A percentile compares a stretch with the other conserved stretches of the same genome.
phyloP scores from a whole-genome alignment of 75 land plant species.

The Ceratopteris richardii region DNA sequence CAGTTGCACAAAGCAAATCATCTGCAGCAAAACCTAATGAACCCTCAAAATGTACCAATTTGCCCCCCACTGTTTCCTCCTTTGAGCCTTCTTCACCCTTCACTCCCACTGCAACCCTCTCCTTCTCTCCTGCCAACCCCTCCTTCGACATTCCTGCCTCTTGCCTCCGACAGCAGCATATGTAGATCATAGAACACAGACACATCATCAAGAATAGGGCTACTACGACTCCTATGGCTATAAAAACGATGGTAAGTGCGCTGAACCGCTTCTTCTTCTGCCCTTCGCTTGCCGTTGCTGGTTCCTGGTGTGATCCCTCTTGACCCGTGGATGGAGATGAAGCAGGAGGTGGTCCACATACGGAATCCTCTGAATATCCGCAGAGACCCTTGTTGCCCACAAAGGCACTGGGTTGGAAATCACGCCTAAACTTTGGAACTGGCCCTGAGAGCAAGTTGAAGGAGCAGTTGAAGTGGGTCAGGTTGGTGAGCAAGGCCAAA shows the following conservation, averaged over 20 bases:
- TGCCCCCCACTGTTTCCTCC: conserved; percentile 22
- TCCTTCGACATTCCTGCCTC: background rate
- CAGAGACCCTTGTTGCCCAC: conserved; percentile 43
- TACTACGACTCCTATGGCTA: background rate
- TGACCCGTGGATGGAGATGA: background rate
- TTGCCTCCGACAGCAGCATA: conserved; percentile 1
- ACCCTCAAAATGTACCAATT: conserved; percentile 82
- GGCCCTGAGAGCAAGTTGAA: conserved; percentile 41
- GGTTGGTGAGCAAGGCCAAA: conserved; percentile 22
- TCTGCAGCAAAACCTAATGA: conserved; percentile 69
- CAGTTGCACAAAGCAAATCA: conserved; percentile 83
- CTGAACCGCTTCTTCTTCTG: conserved; percentile 1
- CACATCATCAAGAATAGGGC: background rate
- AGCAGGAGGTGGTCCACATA: background rate
- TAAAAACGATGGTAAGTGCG: background rate
- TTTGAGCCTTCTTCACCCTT: conserved; percentile 43
- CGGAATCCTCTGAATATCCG: background rate
- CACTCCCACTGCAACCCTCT: conserved; percentile 24
- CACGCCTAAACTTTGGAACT: conserved; percentile 25
- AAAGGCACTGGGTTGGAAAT: conserved; percentile 14
- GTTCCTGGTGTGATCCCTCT: background rate
- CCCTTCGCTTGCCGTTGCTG: background rate
- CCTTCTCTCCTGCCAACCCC: conserved; percentile 19
- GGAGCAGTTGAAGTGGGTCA: conserved; percentile 55
- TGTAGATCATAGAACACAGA: background rate